Evolutionary conservation across 2,329 filamentous ascomycete species (phyloP), one percentile per base, ranked within the genome.

Genomic region (Ceratocystis harringtonii): DNA sequence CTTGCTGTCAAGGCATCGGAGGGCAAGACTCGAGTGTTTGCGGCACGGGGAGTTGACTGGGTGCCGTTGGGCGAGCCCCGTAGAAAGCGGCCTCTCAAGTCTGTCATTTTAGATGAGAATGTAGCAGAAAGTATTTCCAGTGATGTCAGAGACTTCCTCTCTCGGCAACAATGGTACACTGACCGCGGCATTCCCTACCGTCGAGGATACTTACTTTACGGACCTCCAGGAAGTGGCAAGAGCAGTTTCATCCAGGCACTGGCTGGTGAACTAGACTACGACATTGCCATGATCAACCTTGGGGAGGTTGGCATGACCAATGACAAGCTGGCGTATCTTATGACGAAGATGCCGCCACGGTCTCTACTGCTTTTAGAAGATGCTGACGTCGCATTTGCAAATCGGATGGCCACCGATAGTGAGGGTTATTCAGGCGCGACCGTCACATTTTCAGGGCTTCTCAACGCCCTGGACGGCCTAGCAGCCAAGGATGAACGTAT

Each of bases 181-280:
- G 90, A 96, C 71, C 86, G 92, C n/a, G 92, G 92, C 1, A 95
- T 96, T 69, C 92, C 92, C 0, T 96, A 96, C 72, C 84, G 92
- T 19, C 80, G 92, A 66, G 92, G 92, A 0, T 96, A 96, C 72
- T 80, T 96, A 6, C 81, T 96, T 0, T 90, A 94, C 71, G 92
- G 92, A 0, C 91, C 92, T 3, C 92, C 92, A 0, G 92, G 92
- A 0, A 95, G 88, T 52, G 95, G 90, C 44, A 97, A 95, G 78
- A 96, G 88, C 68, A 95, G 90, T 0, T 97, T 99, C 70, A 96
- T 99, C 68, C 91, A 96, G 75, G 92, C 94, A 0, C 78, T 99
- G 52, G 94, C 94, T 0, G 92, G 91, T n/a, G 86, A 94, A 72
- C 76, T 96, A 66, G 90, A 96, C 73, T 96, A 92, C 74, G 89